Evolutionary conservation across 192 early-diverging fungal species (phyloP).

Genomic region (Mortierella hygrophila): DNA sequence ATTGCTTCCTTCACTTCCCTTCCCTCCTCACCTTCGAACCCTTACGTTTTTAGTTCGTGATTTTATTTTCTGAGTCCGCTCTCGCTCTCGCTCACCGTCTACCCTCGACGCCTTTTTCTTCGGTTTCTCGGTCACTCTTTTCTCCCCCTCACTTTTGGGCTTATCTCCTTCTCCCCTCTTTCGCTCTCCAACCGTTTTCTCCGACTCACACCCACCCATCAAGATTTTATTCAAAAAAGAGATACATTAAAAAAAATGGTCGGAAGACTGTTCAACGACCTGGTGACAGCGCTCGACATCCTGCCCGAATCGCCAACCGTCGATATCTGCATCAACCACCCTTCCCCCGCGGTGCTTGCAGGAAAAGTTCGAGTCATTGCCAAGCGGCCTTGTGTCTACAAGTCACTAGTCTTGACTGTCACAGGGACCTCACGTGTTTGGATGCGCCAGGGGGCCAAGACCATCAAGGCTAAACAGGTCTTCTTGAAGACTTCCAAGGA

Average conservation of each 20-base stretch:
- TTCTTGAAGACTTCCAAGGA: slow-evolving; percentile 26
- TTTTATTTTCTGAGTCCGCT: slow-evolving; percentile 4
- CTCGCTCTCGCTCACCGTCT: not conserved
- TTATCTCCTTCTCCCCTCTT: not conserved
- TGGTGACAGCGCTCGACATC: slow-evolving; percentile 38
- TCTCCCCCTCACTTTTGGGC: slow-evolving; percentile 3
- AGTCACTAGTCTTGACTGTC: slow-evolving; percentile 25
- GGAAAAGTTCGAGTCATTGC: slow-evolving; percentile 43
- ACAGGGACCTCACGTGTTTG: slow-evolving; percentile 25
- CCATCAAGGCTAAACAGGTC: slow-evolving; percentile 20
- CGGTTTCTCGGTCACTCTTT: not conserved
- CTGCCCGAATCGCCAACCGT: slow-evolving; percentile 21
- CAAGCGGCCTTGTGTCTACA: slow-evolving; percentile 34
- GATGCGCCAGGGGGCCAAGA: slow-evolving; percentile 14
- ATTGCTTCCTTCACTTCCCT: not conserved
- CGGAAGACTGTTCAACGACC: slow-evolving; percentile 38
- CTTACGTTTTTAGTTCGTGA: not conserved
- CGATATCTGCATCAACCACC: slow-evolving; percentile 32
- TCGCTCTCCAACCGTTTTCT: not conserved
- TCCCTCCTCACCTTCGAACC: not conserved
- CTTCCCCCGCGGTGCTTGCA: slow-evolving; percentile 19
- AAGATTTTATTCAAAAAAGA: not conserved
- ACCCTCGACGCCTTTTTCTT: not conserved
- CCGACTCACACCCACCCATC: no score
- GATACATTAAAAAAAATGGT: slow-evolving; percentile 21